These are phyloP conservation scores for Talaromyces sp. DNA, from an alignment of 2,329 filamentous ascomycete genomes.

Conservation along the genomic window DNA sequence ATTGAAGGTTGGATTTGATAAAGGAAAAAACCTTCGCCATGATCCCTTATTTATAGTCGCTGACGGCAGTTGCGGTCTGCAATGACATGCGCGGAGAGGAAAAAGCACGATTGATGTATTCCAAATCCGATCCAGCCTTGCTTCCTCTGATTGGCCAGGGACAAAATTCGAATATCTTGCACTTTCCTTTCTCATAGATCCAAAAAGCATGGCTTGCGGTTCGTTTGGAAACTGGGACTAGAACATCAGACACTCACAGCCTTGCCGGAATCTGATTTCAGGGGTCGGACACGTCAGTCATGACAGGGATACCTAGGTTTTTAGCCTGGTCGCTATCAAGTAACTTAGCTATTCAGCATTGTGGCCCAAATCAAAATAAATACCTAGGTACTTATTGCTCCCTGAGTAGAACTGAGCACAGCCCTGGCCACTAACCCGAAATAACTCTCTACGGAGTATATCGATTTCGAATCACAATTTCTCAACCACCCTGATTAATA, in stretches of 20 bases:
- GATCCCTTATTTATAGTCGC: not conserved
- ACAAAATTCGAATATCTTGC: not conserved
- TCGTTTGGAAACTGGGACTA: not conserved
- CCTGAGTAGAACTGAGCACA: too few relatives aligned
- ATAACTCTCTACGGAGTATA: too few relatives aligned
- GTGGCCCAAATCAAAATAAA: too few relatives aligned
- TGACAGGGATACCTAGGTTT: not conserved
- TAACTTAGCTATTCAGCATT: too few relatives aligned
- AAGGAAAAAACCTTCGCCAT: not conserved
- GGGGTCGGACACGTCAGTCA: not conserved
- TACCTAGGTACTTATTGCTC: too few relatives aligned
- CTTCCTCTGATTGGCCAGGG: not conserved
- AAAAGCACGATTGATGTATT: not conserved
- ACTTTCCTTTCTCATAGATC: not conserved
- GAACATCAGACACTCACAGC: not conserved
- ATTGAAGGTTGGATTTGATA: not conserved
- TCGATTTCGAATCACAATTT: too few relatives aligned
- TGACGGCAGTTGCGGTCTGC: not conserved
- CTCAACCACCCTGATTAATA: too few relatives aligned
- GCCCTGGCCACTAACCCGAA: too few relatives aligned
- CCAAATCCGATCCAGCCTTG: conserved; percentile 12
- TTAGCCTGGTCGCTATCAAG: not conserved
- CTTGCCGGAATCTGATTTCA: not conserved
- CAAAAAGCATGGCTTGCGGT: not conserved
- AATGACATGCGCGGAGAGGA: not conserved